Base-by-base conservation (phyloP, 2,329 filamentous ascomycete genomes). In the Neofusicoccum cordaticola region DNA sequence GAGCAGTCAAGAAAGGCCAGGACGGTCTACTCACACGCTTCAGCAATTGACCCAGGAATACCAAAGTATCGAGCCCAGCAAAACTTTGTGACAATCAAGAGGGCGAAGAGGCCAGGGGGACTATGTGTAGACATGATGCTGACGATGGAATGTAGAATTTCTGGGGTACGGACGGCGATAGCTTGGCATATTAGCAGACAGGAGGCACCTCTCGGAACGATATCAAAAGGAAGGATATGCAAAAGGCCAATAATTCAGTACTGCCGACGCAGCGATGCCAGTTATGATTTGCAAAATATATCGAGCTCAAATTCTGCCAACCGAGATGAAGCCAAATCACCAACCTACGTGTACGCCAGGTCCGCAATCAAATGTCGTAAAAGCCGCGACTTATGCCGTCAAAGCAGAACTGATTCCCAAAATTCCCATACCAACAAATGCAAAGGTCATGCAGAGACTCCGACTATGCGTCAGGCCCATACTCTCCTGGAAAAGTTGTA, bases 401-500 rank as follows among this genome's bases (percentile, higher is more conserved):
- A 97, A 82, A 42, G 93, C 92, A 78, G 88, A 92, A 76, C 91
- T 96, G 61, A 95, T 69, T 0, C 93, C 94, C 79, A 99, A 81
- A 65, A 98, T 80, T 0, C 87, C 88, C 93, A 98, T 98, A 1
- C 95, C 91, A 27, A 90, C 72, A 79, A 96, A 95, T 7, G 88
- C 92, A 80, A 92, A 93, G 27, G 86, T 82, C 72, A 93, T 91
- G 77, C 90, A 93, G 72, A 95, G 73, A 66, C 88, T 88, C 67
- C 89, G 84, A 72, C 89, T 89, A 79, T 96, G 92, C 69, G 92
- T 93, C 73, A 97, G 78, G 65, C 89, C 90, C 73, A 97, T 76
- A 69, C 90, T 90, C 81, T 99, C 93, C 3, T 90, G 89, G 72
- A 97, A 94, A 6, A 99, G 81, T 78, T 96, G 91, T 73, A 99